Base-by-base conservation (phyloP, 2,329 filamentous ascomycete species). In the Fusarium camptoceras region DNA sequence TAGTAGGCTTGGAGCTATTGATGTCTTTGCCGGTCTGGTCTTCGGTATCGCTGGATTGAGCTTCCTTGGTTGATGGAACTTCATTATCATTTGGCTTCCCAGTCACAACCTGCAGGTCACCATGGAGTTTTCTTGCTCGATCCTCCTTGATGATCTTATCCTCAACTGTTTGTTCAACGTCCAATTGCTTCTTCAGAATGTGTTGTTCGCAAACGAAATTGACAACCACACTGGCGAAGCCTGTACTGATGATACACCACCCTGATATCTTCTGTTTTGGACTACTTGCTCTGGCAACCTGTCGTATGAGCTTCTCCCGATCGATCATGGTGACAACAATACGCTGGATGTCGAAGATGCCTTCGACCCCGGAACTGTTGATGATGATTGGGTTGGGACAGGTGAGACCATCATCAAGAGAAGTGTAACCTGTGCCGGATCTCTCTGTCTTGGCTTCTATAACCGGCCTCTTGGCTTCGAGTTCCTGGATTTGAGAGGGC, bases 261-360 rank as follows among this genome's bases (percentile, higher is more conserved):
- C 39, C 56, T 7, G 56, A 59, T 9, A 59, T 55, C 16, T 59
- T 59, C 5, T 59, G 56, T 6, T 59, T 59, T 7, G 49, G 39
- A 14, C 56, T 59, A 7, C 24, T 37, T 2, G 56, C 49, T 28
- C 28, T 44, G 5, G 24, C 30, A 6, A 59, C 49, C 4, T 59
- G 56, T 3, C 49, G 37, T 2, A 16, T 24, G 7, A 59, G 49
- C 15, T 46, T 59, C 20, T 59, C 49, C 24, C 49, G 31, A 8
- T 59, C 56, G 4, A 59, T 59, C 49, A 59, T 55, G 0, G 56
- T 59, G 9, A 59, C 56, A 2, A 59, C n/a, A 5, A 59, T 30
- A 3, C 56, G 39, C 12, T 59, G 56, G 6, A 55, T 59, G 8
- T 59, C 56, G 24, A 59, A 55, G 8, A 59, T 55, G 4, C 56